phyloP scores from a whole-genome alignment of 768 basidiomycete species.

The Mycena leptocephala region DNA sequence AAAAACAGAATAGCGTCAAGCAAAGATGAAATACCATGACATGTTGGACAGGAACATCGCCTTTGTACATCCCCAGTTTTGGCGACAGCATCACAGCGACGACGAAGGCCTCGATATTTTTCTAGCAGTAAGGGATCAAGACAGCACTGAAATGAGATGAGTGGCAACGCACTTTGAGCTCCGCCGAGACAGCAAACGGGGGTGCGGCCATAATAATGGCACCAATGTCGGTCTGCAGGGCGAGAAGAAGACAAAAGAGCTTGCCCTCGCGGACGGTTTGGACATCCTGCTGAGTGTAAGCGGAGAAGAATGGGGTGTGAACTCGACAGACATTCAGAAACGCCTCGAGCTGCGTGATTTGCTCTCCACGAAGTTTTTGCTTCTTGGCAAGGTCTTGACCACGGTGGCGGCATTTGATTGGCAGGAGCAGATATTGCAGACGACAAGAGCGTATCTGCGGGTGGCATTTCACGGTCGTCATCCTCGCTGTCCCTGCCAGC shows the following conservation, averaged over 20 bases:
- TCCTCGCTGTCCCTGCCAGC: background rate
- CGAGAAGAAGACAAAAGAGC: background rate
- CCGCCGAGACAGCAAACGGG: background rate
- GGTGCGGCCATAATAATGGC: background rate
- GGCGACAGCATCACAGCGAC: background rate
- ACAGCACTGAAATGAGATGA: background rate
- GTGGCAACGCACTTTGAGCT: background rate
- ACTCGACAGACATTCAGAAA: background rate
- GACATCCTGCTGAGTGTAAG: background rate
- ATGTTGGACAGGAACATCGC: background rate
- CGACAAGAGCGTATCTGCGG: background rate
- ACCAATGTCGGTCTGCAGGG: background rate
- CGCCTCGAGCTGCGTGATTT: background rate
- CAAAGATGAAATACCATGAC: background rate
- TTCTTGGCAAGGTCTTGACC: background rate
- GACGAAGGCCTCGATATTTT: background rate
- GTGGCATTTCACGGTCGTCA: too few species aligned
- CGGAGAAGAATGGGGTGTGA: background rate
- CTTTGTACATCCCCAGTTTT: background rate
- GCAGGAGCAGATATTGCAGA: background rate
- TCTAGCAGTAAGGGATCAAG: background rate
- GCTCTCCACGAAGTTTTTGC: background rate
- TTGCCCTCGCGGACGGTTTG: background rate
- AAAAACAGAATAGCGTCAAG: background rate
- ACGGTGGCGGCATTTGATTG: background rate